Conservation (phyloP, 2,329 filamentous ascomycete genomes). For the Claviceps sp. region DNA sequence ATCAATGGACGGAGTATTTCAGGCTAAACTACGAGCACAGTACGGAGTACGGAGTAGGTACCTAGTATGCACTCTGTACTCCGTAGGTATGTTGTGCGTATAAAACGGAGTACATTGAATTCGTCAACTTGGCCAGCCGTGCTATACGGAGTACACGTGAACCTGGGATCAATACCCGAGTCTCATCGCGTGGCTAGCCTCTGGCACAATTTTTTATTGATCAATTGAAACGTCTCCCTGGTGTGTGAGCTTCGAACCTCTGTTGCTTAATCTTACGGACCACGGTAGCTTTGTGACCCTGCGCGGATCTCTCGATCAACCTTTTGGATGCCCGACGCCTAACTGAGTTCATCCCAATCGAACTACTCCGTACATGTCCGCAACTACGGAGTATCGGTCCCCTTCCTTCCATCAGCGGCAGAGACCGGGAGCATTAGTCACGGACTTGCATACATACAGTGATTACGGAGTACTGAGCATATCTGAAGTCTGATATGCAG, state of each 20-base stretch:
- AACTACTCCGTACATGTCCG: neutral
- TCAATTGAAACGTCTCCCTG: neutral
- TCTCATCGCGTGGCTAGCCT: neutral
- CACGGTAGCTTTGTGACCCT: neutral
- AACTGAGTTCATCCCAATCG: slow-evolving; percentile 1
- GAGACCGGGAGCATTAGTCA: neutral
- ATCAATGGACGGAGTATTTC: neutral
- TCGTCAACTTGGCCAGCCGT: neutral
- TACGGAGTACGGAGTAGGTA: no score
- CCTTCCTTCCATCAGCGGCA: neutral
- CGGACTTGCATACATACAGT: neutral
- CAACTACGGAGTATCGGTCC: no score
- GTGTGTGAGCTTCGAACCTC: neutral
- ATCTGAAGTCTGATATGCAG: neutral
- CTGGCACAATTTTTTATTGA: neutral
- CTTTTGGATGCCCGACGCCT: neutral
- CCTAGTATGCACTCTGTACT: no score
- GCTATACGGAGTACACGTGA: neutral
- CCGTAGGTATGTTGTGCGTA: neutral
- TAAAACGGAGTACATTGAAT: neutral
- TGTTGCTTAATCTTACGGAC: neutral
- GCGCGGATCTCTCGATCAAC: neutral
- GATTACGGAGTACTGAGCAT: neutral
- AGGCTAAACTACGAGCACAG: neutral
- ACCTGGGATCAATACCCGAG: neutral